Conservation (phyloP, 176 grass and related monocot species). For the Miscanthus lutarioriparius region DNA sequence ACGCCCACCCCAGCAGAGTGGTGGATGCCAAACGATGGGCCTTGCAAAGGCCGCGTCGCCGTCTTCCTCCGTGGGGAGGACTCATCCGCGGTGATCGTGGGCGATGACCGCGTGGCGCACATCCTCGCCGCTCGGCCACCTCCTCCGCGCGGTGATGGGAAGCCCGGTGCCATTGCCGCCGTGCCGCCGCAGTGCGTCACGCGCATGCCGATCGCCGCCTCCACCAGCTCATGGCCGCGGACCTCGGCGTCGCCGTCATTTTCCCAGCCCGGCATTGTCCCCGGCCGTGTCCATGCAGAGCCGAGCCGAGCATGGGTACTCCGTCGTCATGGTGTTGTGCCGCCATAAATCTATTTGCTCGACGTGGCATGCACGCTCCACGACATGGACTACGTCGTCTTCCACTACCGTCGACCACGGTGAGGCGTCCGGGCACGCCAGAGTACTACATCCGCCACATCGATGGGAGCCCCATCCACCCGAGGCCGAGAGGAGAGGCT, state of each 20-base stretch:
- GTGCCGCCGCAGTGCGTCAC: slow-evolving; percentile 32
- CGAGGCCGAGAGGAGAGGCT: too few species aligned
- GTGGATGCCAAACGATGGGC: slow-evolving; percentile 79
- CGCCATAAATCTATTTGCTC: too few species aligned
- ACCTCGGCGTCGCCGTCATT: neutral
- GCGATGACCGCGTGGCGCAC: slow-evolving; percentile 25
- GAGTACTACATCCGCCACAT: too few species aligned
- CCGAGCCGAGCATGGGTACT: too few species aligned
- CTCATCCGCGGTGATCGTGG: neutral
- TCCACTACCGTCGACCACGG: too few species aligned
- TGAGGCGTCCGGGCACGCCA: too few species aligned
- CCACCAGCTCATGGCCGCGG: slow-evolving; percentile 83
- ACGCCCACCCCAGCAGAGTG: slow-evolving; percentile 33
- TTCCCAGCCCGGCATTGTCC: too few species aligned
- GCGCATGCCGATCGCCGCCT: slow-evolving; percentile 77
- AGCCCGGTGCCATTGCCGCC: slow-evolving; percentile 24
- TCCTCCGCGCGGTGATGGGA: slow-evolving; percentile 51
- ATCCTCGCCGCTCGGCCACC: slow-evolving; percentile 65
- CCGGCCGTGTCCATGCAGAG: too few species aligned
- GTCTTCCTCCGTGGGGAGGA: slow-evolving; percentile 56
- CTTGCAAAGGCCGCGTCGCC: slow-evolving; percentile 70
- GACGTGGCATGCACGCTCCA: too few species aligned
- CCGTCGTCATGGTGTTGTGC: too few species aligned
- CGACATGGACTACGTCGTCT: too few species aligned
- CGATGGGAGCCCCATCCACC: too few species aligned